These are phyloP conservation scores for Ziziphus jujuba DNA, from an alignment of 306 rosid species.

Conservation along the genomic window DNA sequence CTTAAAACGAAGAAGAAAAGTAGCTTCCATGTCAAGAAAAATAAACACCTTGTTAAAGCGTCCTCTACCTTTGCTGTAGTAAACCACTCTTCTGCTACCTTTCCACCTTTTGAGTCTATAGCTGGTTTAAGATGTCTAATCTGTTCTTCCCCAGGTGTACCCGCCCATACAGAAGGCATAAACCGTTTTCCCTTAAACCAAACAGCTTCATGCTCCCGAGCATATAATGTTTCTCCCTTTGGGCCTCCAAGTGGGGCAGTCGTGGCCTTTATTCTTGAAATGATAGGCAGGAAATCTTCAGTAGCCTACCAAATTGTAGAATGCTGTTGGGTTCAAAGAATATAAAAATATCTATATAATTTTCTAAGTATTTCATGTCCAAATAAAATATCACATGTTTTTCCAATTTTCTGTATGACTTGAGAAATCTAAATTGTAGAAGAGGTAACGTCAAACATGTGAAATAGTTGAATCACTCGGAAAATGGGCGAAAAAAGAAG, in stretches of 20 bases:
- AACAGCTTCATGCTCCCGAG: slow-evolving; percentile 86
- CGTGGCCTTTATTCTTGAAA: slow-evolving; percentile 78
- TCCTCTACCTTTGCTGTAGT: slow-evolving; percentile 80
- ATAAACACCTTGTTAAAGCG: slow-evolving; percentile 68
- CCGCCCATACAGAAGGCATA: slow-evolving; percentile 72
- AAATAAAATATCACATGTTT: background rate
- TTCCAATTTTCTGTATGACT: too few species aligned
- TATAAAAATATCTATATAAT: background rate
- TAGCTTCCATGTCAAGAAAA: slow-evolving; percentile 8
- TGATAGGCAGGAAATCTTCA: slow-evolving; percentile 80
- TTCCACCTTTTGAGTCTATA: slow-evolving; percentile 88
- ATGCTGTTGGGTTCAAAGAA: slow-evolving; percentile 12
- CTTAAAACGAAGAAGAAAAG: slow-evolving; percentile 4
- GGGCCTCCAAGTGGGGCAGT: slow-evolving; percentile 81
- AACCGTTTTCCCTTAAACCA: too few species aligned
- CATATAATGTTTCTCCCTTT: slow-evolving; percentile 86
- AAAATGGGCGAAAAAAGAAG: too few species aligned
- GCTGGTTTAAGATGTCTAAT: slow-evolving; percentile 86
- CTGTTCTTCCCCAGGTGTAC: slow-evolving; percentile 80
- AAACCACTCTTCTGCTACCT: slow-evolving; percentile 95
- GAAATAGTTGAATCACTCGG: too few species aligned
- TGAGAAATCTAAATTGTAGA: too few species aligned
- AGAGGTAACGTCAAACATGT: too few species aligned
- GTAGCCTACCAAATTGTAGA: slow-evolving; percentile 50
- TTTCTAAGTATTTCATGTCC: background rate